A percentile compares a stretch with the other conserved stretches of the same genome.
Conservation (phyloP, 169 alveolate genomes). For the Sarcocystis neurona region DNA sequence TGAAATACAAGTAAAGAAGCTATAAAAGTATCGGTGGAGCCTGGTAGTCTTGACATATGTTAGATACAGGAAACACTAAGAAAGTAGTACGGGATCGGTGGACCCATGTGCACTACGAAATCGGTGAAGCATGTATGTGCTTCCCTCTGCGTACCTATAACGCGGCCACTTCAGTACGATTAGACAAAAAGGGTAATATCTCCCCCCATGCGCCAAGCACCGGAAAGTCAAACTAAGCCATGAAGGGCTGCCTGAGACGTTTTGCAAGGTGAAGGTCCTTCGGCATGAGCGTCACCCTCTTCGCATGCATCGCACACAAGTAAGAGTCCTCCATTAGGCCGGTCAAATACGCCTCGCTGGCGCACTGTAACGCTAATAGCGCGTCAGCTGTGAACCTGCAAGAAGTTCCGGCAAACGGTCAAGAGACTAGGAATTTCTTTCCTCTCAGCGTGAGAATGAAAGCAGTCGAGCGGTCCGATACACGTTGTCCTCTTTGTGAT, state of each 20-base stretch:
- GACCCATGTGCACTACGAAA: too few species aligned
- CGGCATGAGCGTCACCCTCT: slow-evolving; percentile 84
- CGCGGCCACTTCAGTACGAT: too few species aligned
- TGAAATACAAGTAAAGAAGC: too few species aligned
- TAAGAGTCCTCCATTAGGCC: slow-evolving; percentile 84
- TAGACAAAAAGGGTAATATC: too few species aligned
- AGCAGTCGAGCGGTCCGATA: not conserved
- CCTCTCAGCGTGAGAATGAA: not conserved
- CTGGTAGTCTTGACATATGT: too few species aligned
- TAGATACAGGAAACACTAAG: too few species aligned
- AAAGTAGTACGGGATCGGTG: too few species aligned
- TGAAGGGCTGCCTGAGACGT: slow-evolving; percentile 71
- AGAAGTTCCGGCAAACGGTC: not conserved
- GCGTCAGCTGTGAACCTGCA: slow-evolving; percentile 81
- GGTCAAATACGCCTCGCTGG: slow-evolving; percentile 82
- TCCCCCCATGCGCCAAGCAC: too few species aligned
- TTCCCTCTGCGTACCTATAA: too few species aligned
- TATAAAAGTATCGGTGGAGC: too few species aligned
- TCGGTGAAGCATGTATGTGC: too few species aligned
- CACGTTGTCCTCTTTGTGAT: not conserved
- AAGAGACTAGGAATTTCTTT: not conserved
- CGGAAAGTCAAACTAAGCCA: too few species aligned
- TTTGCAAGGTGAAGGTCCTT: slow-evolving; percentile 84
- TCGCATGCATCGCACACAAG: slow-evolving; percentile 84
- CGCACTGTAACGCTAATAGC: slow-evolving; percentile 81